Conservation (phyloP, 106 monocot species). For the Dendrobium chrysotoxum region DNA sequence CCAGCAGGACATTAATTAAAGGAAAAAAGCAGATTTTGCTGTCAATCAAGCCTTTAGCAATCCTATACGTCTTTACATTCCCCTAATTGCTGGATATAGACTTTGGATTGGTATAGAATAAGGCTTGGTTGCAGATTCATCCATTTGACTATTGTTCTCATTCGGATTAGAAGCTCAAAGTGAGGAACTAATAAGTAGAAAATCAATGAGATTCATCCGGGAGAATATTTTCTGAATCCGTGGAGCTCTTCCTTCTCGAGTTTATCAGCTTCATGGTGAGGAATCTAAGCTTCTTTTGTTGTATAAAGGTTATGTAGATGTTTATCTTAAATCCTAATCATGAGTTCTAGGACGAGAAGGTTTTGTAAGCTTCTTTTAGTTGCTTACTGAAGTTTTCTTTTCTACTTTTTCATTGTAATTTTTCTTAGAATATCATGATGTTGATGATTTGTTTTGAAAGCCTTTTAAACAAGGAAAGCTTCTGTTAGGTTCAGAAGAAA, state of each 20-base stretch:
- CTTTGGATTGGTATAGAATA: not conserved
- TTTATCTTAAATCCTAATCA: not conserved
- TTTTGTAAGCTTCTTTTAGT: not conserved
- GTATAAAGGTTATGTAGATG: not conserved
- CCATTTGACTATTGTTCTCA: not conserved
- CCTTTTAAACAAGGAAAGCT: no score
- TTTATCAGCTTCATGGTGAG: not conserved
- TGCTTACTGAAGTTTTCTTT: not conserved
- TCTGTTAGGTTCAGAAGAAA: no score
- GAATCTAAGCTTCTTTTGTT: not conserved
- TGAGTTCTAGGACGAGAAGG: no score
- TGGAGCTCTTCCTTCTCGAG: not conserved
- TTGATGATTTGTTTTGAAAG: no score
- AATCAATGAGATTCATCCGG: not conserved
- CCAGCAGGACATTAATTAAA: not conserved
- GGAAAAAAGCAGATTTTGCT: not conserved
- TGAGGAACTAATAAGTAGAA: no score
- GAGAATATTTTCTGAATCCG: not conserved
- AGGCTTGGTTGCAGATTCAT: not conserved
- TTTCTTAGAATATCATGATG: no score
- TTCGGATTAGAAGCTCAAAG: not conserved
- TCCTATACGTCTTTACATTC: no score
- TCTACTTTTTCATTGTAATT: no score
- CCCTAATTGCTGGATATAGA: not conserved
- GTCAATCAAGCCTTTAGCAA: no score